Base-by-base conservation (phyloP, 345 rosid genomes). In the Arabidopsis arenosa region DNA sequence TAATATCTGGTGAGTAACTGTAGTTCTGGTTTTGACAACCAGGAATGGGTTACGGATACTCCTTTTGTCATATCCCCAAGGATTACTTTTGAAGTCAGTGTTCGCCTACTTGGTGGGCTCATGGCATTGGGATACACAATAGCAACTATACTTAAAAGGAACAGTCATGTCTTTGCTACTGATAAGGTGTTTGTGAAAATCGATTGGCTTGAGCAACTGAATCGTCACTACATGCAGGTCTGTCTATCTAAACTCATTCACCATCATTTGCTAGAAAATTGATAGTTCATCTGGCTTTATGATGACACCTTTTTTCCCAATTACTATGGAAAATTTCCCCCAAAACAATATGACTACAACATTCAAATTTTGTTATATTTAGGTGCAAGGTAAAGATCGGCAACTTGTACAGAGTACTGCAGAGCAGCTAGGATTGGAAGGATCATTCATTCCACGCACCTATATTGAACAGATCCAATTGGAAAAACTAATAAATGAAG, bases 371-470 rank as follows among this genome's bases (percentile, higher is more conserved):
- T 53, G 62, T 70, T 10, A 51, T 82, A 53, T 79, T 74, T 78
- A 96, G 99, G 99, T 96, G 67, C 99, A 96, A 88, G 99, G 99
- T 80, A 89, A 83, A 84, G 99, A 96, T 68, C 88, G 98, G 41
- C 63, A 75, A 68, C 74, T 65, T 40, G 93, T 96, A 63, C 83
- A 79, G 83, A 49, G 54, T 70, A 84, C 84, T 75, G 96, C 97
- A 26, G 85, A 87, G 80, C 87, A 84, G 85, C 91, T 90, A 48
- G 93, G 89, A 47, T 65, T 92, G 85, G 93, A 90, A 81, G 96
- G 93, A 26, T 90, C 96, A 12, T 92, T 80, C 78, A 76, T 83
- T 79, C 87, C 97, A 26, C 93, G 96, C 7, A 90, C 97, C 48
- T 92, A 92, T 72, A 92, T 92, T 45, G 97, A 92, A 77, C 96